These are phyloP conservation scores for Hebeloma cylindrosporum DNA, from an alignment of 768 basidiomycete species.

Conservation along the genomic window DNA sequence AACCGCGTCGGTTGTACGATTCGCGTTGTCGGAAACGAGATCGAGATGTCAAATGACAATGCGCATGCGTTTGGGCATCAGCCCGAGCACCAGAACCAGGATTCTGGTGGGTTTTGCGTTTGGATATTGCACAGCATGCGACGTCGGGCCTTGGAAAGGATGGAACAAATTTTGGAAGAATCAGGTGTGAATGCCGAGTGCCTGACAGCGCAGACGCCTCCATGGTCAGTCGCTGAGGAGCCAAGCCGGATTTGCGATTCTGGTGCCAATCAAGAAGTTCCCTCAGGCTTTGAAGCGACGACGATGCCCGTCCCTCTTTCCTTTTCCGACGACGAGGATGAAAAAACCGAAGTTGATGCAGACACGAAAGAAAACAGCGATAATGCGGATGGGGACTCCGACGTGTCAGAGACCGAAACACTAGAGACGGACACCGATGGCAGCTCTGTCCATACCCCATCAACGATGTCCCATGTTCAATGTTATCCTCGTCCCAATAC, in stretches of 20 bases:
- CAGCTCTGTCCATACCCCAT: slow-evolving; percentile 49
- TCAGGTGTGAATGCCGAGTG: slow-evolving; percentile 21
- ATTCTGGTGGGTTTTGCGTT: slow-evolving; percentile 44
- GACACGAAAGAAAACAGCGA: slow-evolving; percentile 5
- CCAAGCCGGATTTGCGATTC: not conserved
- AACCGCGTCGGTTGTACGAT: too few species aligned
- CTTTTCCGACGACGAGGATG: slow-evolving; percentile 44
- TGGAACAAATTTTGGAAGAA: slow-evolving; percentile 42
- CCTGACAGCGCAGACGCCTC: not conserved
- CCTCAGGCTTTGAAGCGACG: slow-evolving; percentile 18
- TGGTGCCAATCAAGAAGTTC: slow-evolving; percentile 1
- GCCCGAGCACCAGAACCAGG: slow-evolving; percentile 7
- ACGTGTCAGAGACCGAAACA: slow-evolving; percentile 22
- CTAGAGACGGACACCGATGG: slow-evolving; percentile 51
- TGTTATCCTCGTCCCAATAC: slow-evolving; percentile 15
- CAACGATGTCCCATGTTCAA: slow-evolving; percentile 29
- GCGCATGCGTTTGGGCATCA: slow-evolving; percentile 8
- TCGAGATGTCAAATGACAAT: slow-evolving; percentile 18
- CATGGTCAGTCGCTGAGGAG: not conserved
- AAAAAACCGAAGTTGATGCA: slow-evolving; percentile 17
- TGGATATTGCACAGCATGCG: slow-evolving; percentile 59
- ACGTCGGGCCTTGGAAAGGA: slow-evolving; percentile 41
- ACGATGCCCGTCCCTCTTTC: slow-evolving; percentile 33
- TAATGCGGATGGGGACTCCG: slow-evolving; percentile 3
- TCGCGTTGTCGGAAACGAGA: too few species aligned